These are phyloP conservation scores for Rhododendron molle DNA, from an alignment of 148 eudicot genomes.

Conservation along the genomic window DNA sequence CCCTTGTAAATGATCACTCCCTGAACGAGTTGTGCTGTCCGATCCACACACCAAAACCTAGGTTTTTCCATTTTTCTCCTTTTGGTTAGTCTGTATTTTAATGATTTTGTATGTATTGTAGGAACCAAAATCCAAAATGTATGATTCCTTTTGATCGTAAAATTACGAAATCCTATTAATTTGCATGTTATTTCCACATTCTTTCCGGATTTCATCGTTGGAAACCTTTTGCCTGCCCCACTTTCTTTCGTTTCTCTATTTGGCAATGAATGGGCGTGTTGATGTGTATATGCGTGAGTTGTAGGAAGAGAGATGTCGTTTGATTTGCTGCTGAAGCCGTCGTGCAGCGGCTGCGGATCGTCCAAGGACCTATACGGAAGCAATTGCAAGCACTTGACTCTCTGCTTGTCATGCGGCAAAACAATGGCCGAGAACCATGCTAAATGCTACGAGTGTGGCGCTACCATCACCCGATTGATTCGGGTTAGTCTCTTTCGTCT, in stretches of 20 bases:
- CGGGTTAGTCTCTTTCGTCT: conserved; percentile 34
- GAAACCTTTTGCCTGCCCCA: neutral
- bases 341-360: conserved; percentile 63
- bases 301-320: conserved; percentile 40
- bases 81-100: neutral
- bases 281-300: neutral
- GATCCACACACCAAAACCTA: neutral
- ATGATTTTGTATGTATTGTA: neutral
- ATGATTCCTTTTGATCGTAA: neutral
- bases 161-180: neutral
- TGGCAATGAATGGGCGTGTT: neutral
- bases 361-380: conserved; percentile 74
- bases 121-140: neutral
- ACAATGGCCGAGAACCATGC: conserved; percentile 62
- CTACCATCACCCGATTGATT: conserved; percentile 62
- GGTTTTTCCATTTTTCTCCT: neutral
- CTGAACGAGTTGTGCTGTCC: neutral
- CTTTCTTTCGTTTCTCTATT: neutral
- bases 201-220: neutral
- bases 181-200: neutral
- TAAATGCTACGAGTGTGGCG: conserved; percentile 71
- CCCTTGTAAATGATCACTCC: neutral
- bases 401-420: conserved; percentile 71
- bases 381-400: conserved; percentile 88
- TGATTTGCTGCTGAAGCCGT: conserved; percentile 65